phyloP scores from a whole-genome alignment of 2,329 filamentous ascomycete genomes.

The Fusarium sp. region DNA sequence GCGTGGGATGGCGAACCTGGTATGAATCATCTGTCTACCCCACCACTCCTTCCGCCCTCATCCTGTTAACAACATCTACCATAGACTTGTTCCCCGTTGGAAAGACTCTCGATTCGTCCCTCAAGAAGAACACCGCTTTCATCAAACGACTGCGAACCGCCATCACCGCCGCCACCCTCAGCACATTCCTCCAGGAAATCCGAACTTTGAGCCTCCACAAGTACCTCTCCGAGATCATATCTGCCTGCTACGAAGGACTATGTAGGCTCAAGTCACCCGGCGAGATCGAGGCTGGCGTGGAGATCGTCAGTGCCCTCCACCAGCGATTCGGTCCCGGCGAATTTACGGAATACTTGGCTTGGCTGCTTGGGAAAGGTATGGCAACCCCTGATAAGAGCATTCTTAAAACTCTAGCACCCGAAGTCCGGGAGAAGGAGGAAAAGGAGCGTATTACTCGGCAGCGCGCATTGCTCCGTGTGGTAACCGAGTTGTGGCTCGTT shows the following conservation, averaged over 20 bases:
- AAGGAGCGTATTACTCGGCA: constrained; percentile 92
- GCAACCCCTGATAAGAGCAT: constrained; percentile 88
- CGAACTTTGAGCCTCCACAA: constrained; percentile 92
- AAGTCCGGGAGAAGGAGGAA: constrained; percentile 93
- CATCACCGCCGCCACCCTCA: constrained; percentile 81
- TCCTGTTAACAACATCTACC: constrained; percentile 32
- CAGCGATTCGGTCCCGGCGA: constrained; percentile 92
- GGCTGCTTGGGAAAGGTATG: constrained; percentile 91
- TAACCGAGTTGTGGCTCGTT: constrained; percentile 96
- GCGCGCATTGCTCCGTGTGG: constrained; percentile 85
- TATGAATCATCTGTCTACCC: constrained; percentile 57
- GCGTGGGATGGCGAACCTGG: constrained; percentile 92
- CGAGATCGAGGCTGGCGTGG: constrained; percentile 92
- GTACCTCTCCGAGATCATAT: constrained; percentile 96
- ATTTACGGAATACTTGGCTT: constrained; percentile 92
- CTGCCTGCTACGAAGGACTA: constrained; percentile 93
- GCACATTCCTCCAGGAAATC: constrained; percentile 91
- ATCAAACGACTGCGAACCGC: constrained; percentile 96
- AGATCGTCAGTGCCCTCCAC: constrained; percentile 94
- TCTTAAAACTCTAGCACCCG: constrained; percentile 81
- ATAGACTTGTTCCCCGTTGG: constrained; percentile 83
- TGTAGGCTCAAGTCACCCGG: constrained; percentile 90
- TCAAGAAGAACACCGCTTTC: constrained; percentile 98
- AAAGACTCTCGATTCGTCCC: constrained; percentile 87
- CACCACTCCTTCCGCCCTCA: constrained; percentile 32